These are phyloP conservation scores for Ogataea pignaliae DNA, from an alignment of 805 yeast genomes.

Conservation along the genomic window DNA sequence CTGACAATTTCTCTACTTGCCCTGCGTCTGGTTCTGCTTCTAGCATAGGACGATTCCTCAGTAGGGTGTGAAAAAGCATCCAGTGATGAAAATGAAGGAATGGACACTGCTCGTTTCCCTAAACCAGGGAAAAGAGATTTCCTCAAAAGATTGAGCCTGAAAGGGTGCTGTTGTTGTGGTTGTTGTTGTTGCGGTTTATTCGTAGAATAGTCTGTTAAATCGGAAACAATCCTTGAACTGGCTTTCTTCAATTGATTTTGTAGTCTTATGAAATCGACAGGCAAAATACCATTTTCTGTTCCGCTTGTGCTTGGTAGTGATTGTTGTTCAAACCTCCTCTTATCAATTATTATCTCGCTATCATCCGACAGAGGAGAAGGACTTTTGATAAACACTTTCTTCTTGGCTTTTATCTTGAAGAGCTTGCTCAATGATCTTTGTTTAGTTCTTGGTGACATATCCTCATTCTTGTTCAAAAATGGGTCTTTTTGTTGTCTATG, in stretches of 20 bases:
- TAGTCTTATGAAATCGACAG: too few species aligned
- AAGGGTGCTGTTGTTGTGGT: neutral
- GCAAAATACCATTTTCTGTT: too few species aligned
- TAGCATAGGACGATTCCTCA: too few species aligned
- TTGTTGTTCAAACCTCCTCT: neutral
- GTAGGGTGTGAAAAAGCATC: too few species aligned
- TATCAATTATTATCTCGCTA: neutral
- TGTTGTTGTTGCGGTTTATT: too few species aligned
- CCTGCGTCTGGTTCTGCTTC: too few species aligned
- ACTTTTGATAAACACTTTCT: constrained; percentile 5
- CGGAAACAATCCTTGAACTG: too few species aligned
- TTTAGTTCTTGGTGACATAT: neutral
- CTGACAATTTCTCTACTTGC: too few species aligned
- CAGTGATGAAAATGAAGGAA: too few species aligned
- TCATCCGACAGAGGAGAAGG: neutral
- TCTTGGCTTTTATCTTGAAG: constrained; percentile 2
- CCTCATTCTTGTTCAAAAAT: neutral
- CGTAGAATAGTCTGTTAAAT: too few species aligned
- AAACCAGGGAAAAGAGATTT: neutral
- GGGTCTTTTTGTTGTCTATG: neutral
- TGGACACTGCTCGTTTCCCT: too few species aligned
- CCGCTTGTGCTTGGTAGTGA: neutral
- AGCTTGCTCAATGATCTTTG: neutral
- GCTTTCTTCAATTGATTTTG: too few species aligned
- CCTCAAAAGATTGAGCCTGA: neutral